phyloP scores from a whole-genome alignment of 1,284 basidiomycete genomes.

The Coniferiporia sulphurascens region DNA sequence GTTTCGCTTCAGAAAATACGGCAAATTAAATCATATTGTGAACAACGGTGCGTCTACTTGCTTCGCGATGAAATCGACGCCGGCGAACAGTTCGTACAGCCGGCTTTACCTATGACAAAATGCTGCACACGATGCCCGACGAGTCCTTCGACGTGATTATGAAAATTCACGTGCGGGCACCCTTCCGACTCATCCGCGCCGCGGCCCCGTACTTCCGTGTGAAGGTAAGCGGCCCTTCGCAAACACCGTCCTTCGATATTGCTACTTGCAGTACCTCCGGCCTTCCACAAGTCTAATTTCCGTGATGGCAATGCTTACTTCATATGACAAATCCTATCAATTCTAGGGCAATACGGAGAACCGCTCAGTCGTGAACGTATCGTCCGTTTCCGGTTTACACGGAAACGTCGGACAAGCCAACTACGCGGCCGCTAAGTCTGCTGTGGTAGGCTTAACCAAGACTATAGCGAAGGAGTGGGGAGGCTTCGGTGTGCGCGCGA shows the following conservation, averaged over 20 bases:
- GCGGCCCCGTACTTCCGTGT: conserved; percentile 82
- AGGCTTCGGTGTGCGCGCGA: conserved; percentile 73
- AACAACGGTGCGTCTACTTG: conserved; percentile 59
- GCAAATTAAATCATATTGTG: conserved; percentile 82
- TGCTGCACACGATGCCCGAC: conserved; percentile 84
- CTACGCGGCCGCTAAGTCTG: conserved; percentile 77
- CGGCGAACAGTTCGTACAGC: conserved; percentile 34
- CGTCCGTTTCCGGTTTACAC: conserved; percentile 73
- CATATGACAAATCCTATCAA: no score
- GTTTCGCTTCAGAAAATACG: conserved; percentile 51
- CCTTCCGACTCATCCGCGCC: conserved; percentile 80
- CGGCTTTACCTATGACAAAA: conserved; percentile 85
- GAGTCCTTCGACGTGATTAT: conserved; percentile 79
- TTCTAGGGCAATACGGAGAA: conserved; percentile 45
- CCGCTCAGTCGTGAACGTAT: conserved; percentile 74
- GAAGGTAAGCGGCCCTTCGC: conserved; percentile 45
- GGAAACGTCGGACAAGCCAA: conserved; percentile 84
- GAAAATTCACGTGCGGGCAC: conserved; percentile 68
- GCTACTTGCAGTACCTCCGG: not conserved
- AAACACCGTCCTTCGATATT: not conserved
- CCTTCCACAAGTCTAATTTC: no score
- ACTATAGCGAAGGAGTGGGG: conserved; percentile 90
- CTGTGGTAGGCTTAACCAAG: conserved; percentile 75
- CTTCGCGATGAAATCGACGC: conserved; percentile 21
- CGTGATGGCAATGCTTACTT: no score